phyloP scores from a whole-genome alignment of 2,329 filamentous ascomycete species.

The Colletotrichum australisinense region DNA sequence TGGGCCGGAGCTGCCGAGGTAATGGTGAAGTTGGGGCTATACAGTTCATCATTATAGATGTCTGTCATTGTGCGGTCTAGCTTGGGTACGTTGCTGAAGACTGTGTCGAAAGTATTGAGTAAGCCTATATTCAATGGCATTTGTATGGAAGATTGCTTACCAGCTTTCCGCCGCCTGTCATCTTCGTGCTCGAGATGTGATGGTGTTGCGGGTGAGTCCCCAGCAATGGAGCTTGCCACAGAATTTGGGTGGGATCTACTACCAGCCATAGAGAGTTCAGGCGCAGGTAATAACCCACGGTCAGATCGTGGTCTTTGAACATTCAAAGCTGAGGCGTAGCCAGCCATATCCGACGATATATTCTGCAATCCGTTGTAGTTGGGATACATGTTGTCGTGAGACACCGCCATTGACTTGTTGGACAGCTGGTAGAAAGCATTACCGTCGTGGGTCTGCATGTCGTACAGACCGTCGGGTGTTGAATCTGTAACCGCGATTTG shows the following conservation, averaged over 20 bases:
- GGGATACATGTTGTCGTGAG: constrained; percentile 50
- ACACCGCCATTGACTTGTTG: constrained; percentile 52
- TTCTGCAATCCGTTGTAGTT: constrained; percentile 54
- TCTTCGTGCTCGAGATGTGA: constrained; percentile 61
- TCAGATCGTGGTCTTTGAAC: constrained; percentile 53
- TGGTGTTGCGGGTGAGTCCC: constrained; percentile 71
- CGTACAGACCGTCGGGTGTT: constrained; percentile 57
- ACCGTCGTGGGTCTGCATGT: constrained; percentile 52
- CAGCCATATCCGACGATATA: constrained; percentile 49
- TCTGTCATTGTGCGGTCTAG: constrained; percentile 89
- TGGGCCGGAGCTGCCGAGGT: constrained; percentile 63
- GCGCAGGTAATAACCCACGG: constrained; percentile 55
- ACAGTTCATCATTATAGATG: constrained; percentile 85
- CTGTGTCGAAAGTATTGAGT: constrained; percentile 47
- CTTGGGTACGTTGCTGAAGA: constrained; percentile 70
- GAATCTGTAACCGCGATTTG: constrained; percentile 67
- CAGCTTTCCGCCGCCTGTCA: constrained; percentile 62
- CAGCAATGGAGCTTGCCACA: constrained; percentile 66
- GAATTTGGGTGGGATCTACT: constrained; percentile 63
- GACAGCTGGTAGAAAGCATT: constrained; percentile 59
- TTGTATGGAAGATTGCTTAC: constrained; percentile 54
- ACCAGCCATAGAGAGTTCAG: constrained; percentile 55
- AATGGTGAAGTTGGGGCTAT: constrained; percentile 75
- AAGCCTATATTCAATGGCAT: constrained; percentile 39
- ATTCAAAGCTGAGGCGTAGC: constrained; percentile 53